A percentile compares a stretch with the other conserved stretches of the same genome.
These are phyloP conservation scores for Daedaleopsis nitida DNA, from an alignment of 768 basidiomycete genomes.

Conservation along the genomic window DNA sequence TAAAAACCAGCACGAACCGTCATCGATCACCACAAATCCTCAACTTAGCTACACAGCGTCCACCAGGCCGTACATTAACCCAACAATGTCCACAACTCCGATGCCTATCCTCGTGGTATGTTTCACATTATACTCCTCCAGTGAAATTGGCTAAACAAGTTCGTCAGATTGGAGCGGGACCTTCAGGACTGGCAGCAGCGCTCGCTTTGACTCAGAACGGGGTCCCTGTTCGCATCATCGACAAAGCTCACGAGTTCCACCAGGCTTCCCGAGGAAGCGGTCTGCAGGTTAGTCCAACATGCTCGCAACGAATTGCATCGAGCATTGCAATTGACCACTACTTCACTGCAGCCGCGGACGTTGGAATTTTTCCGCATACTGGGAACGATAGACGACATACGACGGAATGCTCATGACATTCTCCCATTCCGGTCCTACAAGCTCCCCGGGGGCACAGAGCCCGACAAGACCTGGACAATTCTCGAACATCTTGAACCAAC, in stretches of 20 bases:
- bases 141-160: too few relatives aligned
- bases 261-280: slow-evolving; percentile 31
- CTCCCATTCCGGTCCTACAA: slow-evolving; percentile 14
- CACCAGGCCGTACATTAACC: too few relatives aligned
- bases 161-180: background rate
- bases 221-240: background rate
- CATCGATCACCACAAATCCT: too few relatives aligned
- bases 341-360: slow-evolving; percentile 22
- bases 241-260: slow-evolving; percentile 3
- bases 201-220: background rate
- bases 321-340: background rate
- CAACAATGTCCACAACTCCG: too few relatives aligned
- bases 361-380: slow-evolving; percentile 23
- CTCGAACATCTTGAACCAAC: slow-evolving; percentile 1
- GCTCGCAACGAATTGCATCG: too few relatives aligned
- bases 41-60: too few relatives aligned
- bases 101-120: too few relatives aligned
- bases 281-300: slow-evolving; percentile 23
- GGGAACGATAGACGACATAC: slow-evolving; percentile 22
- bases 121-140: too few relatives aligned
- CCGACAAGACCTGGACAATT: slow-evolving; percentile 7
- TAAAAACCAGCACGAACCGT: too few relatives aligned
- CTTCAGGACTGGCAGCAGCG: background rate
- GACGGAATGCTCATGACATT: background rate
- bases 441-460: slow-evolving; percentile 21